Evolutionary conservation across 441 rosid species (phyloP).

Genomic region (Arabidopsis hybrid): DNA sequence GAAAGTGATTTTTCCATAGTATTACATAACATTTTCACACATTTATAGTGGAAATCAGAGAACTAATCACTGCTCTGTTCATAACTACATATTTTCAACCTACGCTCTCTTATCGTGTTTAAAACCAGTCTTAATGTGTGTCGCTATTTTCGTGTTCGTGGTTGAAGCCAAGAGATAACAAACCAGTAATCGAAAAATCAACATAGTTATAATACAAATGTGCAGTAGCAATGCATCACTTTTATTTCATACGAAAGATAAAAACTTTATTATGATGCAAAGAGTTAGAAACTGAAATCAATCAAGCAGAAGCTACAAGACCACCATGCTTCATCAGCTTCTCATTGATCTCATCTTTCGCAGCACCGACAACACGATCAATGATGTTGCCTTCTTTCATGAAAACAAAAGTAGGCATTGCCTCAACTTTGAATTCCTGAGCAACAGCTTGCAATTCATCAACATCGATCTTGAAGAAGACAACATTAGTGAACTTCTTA

Average conservation of each 20-base stretch:
- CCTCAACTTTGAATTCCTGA: slow-evolving; percentile 23
- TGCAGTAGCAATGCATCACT: background rate
- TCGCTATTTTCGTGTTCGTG: too few relatives aligned
- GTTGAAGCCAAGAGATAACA: too few relatives aligned
- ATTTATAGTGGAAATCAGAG: too few relatives aligned
- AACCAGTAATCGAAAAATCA: background rate
- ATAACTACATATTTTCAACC: too few relatives aligned
- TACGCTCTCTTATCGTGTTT: too few relatives aligned
- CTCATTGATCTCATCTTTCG: slow-evolving; percentile 17
- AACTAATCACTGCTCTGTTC: too few relatives aligned
- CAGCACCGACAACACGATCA: slow-evolving; percentile 28
- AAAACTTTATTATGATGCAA: background rate
- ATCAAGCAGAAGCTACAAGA: slow-evolving; percentile 36
- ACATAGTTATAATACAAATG: background rate
- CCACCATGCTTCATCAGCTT: slow-evolving; percentile 26
- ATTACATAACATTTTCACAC: too few relatives aligned
- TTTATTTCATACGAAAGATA: slow-evolving; percentile 16
- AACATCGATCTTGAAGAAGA: slow-evolving; percentile 87
- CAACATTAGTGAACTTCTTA: slow-evolving; percentile 55
- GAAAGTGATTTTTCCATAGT: too few relatives aligned
- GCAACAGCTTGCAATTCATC: slow-evolving; percentile 38
- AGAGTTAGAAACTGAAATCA: background rate
- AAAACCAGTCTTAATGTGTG: too few relatives aligned
- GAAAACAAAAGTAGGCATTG: slow-evolving; percentile 40
- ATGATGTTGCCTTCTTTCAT: slow-evolving; percentile 34